Base-by-base conservation (phyloP, 2,329 filamentous ascomycete species). In the Penicillium brevicompactum region DNA sequence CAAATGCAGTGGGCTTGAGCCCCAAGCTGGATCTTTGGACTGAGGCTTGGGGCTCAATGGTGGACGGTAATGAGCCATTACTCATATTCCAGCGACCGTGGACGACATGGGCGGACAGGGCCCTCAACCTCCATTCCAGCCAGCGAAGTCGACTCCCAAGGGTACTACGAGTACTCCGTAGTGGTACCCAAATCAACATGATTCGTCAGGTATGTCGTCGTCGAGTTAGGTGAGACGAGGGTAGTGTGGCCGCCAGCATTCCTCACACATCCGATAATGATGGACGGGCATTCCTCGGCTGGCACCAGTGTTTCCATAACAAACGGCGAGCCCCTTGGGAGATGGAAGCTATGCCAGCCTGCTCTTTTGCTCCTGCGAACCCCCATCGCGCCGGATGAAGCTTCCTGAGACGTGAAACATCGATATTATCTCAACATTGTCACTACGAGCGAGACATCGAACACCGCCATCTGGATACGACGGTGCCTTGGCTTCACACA, bases 251-350 rank as follows among this genome's bases (percentile, higher is more conserved):
- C 48, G 53, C 63, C 50, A 63, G 56, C 70, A 73, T 73, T 73
- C 70, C 59, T 64, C 58, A 51, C 55, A 64, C 55, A 52, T 45
- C 58, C 41, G 55, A 52, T 55, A 51, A 63, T 65, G 66, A 67
- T 70, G 68, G 54, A 53, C 45, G 59, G 53, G 62, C 70, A 73
- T 73, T 73, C 70, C 61, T 61, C 49, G 46, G 49, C 51, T 52
- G 47, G 50, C 32, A 58, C 59, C 57, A 55, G 52, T 57, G 52
- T 53, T 60, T 55, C 58, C 65, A 71, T 68, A 72, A 73, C 70
- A 73, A 70, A 68, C 51, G 53, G 51, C 47, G 27, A 41, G 41
- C 52, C 59, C 56, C 53, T 41, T 44, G 48, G 43, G 51, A 46
- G 53, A 59, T 5, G 38, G 38, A 21, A 41, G 18, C 10, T 34